Conservation (phyloP, 192 early-diverging fungal genomes). For the Umbelopsis sp. region DNA sequence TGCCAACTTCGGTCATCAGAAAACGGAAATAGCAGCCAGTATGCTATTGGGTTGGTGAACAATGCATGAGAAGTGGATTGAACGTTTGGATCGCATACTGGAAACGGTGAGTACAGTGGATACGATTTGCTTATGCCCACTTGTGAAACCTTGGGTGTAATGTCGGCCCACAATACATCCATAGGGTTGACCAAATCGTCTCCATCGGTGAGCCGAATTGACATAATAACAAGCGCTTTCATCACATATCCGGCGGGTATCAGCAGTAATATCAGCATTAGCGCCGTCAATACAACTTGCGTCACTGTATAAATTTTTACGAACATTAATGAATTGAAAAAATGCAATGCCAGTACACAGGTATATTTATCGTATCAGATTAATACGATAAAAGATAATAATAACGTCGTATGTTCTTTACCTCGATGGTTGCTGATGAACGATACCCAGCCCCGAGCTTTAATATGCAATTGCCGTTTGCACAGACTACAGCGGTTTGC, state of each 20-base stretch:
- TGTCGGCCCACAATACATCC: background rate
- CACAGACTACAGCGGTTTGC: conserved; percentile 37
- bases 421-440: conserved; percentile 34
- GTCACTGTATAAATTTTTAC: conserved; percentile 13
- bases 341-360: background rate
- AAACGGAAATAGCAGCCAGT: conserved; percentile 48
- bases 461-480: conserved; percentile 22
- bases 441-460: conserved; percentile 17
- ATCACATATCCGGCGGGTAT: conserved; percentile 41
- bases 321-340: background rate
- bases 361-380: background rate
- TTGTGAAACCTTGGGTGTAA: background rate
- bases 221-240: conserved; percentile 31
- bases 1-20: conserved; percentile 50
- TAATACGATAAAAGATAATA: too few relatives aligned
- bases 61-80: conserved; percentile 17
- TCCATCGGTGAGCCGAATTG: background rate
- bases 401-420: background rate
- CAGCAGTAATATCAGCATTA: conserved; percentile 25
- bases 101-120: conserved; percentile 37
- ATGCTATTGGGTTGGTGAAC: conserved; percentile 19
- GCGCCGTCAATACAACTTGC: conserved; percentile 25
- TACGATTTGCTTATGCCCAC: background rate
- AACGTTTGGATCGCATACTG: conserved; percentile 26
- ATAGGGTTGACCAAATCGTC: background rate